Conservation (phyloP, 2,329 filamentous ascomycete genomes). For the Trichoderma atroviride region DNA sequence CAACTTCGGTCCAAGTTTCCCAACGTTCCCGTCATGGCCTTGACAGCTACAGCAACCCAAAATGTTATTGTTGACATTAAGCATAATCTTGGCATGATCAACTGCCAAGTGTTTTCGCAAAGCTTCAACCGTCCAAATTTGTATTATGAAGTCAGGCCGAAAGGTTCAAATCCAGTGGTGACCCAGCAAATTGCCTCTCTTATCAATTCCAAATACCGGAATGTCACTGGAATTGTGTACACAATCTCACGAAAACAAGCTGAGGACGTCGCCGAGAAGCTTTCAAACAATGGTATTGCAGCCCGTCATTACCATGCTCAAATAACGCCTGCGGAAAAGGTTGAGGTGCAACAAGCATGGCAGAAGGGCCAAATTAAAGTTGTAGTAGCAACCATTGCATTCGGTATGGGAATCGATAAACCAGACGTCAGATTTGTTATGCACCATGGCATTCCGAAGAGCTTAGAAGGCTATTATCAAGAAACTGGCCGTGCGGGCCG, state of each 20-base stretch:
- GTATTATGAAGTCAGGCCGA: constrained; percentile 79
- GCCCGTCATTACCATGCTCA: constrained; percentile 86
- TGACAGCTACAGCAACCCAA: constrained; percentile 92
- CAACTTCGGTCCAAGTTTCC: constrained; percentile 72
- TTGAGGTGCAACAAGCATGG: constrained; percentile 76
- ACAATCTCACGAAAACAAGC: constrained; percentile 84
- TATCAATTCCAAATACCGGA: constrained; percentile 70
- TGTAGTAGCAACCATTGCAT: constrained; percentile 96
- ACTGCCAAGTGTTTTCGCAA: constrained; percentile 80
- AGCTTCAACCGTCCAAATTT: constrained; percentile 98
- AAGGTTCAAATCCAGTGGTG: constrained; percentile 59
- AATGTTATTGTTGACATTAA: constrained; percentile 92
- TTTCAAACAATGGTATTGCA: constrained; percentile 67
- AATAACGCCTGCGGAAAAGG: constrained; percentile 69
- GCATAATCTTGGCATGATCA: constrained; percentile 81
- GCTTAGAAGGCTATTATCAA: constrained; percentile 96
- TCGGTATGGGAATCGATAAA: constrained; percentile 99
- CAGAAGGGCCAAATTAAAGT: constrained; percentile 79
- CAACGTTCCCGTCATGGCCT: constrained; percentile 85
- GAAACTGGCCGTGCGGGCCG: constrained; percentile 94
- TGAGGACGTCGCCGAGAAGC: constrained; percentile 73
- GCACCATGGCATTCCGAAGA: constrained; percentile 90
- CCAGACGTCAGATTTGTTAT: constrained; percentile 95
- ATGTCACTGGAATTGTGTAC: constrained; percentile 88
- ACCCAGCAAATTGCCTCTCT: constrained; percentile 59